Base-by-base conservation (phyloP, 2,329 filamentous ascomycete species). In the Aspergillus quadrilineatus region DNA sequence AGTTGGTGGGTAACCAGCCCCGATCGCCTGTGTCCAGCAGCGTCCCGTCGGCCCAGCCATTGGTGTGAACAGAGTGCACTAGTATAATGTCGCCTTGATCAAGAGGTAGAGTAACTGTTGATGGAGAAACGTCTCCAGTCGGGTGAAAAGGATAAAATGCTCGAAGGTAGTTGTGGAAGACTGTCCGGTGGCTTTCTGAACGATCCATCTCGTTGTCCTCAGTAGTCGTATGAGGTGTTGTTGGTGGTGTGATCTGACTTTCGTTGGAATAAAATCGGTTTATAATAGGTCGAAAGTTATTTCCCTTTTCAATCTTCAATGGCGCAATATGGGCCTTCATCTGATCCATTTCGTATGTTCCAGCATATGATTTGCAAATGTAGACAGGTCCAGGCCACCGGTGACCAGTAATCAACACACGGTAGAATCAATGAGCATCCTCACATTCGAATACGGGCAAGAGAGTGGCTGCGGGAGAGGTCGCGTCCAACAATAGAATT, bases 11-110 rank as follows among this genome's bases (percentile, higher is more conserved):
- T 58, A 99, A 79, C 94, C 94, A 99, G 60, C 94, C 94, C 64
- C 94, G 84, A 50, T 89, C 89, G 28, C 93, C 93, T 2, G 92
- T 90, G 26, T 88, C 83, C 59, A 99, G 77, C 41, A 97, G 80
- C 0, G 94, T 99, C 50, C 94, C 94, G 73, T 99, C 94, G 32
- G 94, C 94, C 94, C 94, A 99, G 65, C 94, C 94, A 77, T 97
- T 99, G 59, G 91, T 94, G 74, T 99, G 94, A 63, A 97, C 90
- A 4, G 94, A 97, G 74, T 99, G 94, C 22, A 99, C 89, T 56
- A 99, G 77, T 53, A 99, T 88, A 48, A 99, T 85, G 68, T 99
- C 94, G 57, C 94, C 94, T 69, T 94, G 88, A 64, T 90, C 89
- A 55, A 99, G 82, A 22, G 92, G 89, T 9, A 97, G 80, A 9